Evolutionary conservation across 1,139 yeast species (phyloP).

Genomic region (Arxiozyma slooffiae): DNA sequence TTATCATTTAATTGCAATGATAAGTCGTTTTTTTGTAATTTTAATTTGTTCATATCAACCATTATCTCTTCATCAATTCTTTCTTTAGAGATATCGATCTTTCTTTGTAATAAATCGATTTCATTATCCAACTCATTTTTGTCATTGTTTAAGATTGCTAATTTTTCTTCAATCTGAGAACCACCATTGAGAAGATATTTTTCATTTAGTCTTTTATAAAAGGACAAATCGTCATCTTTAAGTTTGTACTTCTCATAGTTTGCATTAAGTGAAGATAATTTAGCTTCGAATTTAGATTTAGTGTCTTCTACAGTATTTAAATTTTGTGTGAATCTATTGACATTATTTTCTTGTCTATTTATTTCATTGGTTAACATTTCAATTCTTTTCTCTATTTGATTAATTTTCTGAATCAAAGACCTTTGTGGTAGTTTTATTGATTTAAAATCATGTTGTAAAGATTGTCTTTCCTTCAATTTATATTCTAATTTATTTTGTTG

Average conservation of each 20-base stretch:
- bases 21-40: conserved; percentile 33
- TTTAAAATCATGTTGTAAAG: conserved; percentile 45
- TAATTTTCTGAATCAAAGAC: conserved; percentile 35
- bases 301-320: conserved; percentile 40
- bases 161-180: conserved; percentile 44
- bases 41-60: conserved; percentile 36
- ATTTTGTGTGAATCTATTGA: conserved; percentile 39
- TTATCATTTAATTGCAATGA: conserved; percentile 39
- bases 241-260: conserved; percentile 32
- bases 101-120: conserved; percentile 35
- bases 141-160: conserved; percentile 39
- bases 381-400: conserved; percentile 42
- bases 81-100: conserved; percentile 33
- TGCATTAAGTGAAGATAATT: conserved; percentile 28
- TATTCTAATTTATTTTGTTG: conserved; percentile 33
- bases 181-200: conserved; percentile 49
- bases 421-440: conserved; percentile 43
- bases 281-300: conserved; percentile 38
- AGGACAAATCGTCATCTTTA: conserved; percentile 44
- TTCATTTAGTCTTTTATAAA: conserved; percentile 54
- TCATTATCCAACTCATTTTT: conserved; percentile 36
- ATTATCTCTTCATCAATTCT: conserved; percentile 34
- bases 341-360: conserved; percentile 40
- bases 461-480: conserved; percentile 38
- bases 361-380: conserved; percentile 46